phyloP scores from a whole-genome alignment of 1,284 basidiomycete species.

The Tremellales sp. region DNA sequence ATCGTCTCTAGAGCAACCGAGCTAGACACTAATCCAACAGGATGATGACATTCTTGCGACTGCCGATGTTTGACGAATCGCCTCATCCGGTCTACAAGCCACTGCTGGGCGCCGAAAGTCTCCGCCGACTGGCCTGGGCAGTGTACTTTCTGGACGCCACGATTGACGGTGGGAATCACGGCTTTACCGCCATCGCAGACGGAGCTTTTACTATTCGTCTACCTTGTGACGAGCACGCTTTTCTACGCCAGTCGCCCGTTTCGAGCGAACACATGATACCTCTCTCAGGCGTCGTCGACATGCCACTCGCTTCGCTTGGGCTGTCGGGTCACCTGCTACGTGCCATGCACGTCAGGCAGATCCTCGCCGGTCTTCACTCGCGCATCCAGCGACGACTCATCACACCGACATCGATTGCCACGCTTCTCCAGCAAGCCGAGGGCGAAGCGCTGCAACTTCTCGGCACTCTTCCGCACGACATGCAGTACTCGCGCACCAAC shows the following conservation, averaged over 20 bases:
- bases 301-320: background rate
- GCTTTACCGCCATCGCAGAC: conserved; percentile 12
- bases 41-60: conserved; percentile 18
- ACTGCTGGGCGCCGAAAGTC: conserved; percentile 11
- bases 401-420: background rate
- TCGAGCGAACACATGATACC: conserved; percentile 9
- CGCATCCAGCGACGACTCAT: conserved; percentile 7
- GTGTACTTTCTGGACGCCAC: conserved; percentile 20
- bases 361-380: conserved; percentile 8
- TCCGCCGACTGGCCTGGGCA: conserved; percentile 21
- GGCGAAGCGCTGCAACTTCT: conserved; percentile 2
- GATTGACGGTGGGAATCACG: conserved; percentile 17
- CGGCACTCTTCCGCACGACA: conserved; percentile 5
- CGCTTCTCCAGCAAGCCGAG: conserved; percentile 1
- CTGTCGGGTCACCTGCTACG: conserved; percentile 10
- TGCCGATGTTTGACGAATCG: conserved; percentile 14
- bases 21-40: background rate
- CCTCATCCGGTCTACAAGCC: conserved; percentile 10
- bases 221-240: conserved; percentile 8
- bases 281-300: background rate
- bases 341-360: conserved; percentile 11
- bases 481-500: conserved; percentile 6
- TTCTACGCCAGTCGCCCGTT: conserved; percentile 4
- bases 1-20: background rate
- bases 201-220: conserved; percentile 11